Evolutionary conservation across 768 basidiomycete genomes (phyloP), one percentile per base, ranked within the genome.

Genomic region (Leucogyrophana mollusca): DNA sequence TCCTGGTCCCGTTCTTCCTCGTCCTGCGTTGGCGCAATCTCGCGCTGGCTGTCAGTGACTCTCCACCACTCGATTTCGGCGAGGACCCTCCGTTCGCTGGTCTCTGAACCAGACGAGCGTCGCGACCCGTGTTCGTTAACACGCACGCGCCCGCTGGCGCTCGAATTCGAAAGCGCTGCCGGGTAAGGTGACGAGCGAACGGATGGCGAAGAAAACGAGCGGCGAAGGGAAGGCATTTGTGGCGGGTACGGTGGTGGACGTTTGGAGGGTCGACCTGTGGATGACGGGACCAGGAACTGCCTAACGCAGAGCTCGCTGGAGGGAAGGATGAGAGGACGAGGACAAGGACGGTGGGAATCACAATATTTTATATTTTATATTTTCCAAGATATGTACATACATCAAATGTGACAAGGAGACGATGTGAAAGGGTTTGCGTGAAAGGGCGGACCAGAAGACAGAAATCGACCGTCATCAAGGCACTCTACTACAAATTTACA

Each of bases 41-140:
- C 73, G 66, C 73, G 76, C 69, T 91, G 87, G 52, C 85, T 83
- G 50, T 83, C 86, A 52, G 77, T 70, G 54, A 90, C 87, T 57
- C 74, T 79, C 88, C 88, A 90, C 88, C 89, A 91, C 64, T 90
- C 88, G 59, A 91, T 85, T 71, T 91, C 89, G 25, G 86, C 88
- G 50, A 91, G 76, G 56, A 91, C 86, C 55, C 87, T 77, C 60
- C 89, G 77, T 53, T 65, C 72, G 54, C 62, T 65, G 27, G 78
- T 79, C 59, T 86, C 82, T 55, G 87, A 86, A 50, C 79, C 84
- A 17, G 82, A 81, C 10, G 85, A 78, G 49, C 87, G 82, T 59
- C 85, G 78, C 7, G 68, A 65, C 44, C 59, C 60, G 25, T 59
- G 64, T 40, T 52, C 55, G 24, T 50, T 50, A 47, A 77, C 67